These are phyloP conservation scores for Aurifilum marmelostoma DNA, from an alignment of 2,329 filamentous ascomycete genomes.

Conservation along the genomic window DNA sequence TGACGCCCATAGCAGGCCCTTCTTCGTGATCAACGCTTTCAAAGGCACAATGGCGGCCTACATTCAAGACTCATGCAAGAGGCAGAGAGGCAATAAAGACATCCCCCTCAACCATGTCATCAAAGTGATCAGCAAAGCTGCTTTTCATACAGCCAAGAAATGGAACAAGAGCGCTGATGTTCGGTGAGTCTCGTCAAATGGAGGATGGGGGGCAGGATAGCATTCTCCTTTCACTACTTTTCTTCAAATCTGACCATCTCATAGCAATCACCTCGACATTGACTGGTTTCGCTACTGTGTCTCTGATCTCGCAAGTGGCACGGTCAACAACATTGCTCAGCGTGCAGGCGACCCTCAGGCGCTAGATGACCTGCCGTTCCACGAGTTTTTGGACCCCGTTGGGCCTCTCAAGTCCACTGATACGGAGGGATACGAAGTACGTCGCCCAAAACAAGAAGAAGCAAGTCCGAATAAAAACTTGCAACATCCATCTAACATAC, in stretches of 20 bases:
- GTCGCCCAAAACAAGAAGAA: neutral
- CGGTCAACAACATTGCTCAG: slow-evolving; percentile 6
- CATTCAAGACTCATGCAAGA: slow-evolving; percentile 3
- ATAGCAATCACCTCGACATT: slow-evolving; percentile 14
- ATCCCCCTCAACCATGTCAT: slow-evolving; percentile 8
- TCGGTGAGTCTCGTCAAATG: slow-evolving; percentile 3
- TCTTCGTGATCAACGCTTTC: slow-evolving; percentile 7
- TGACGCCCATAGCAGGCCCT: neutral
- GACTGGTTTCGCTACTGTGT: slow-evolving; percentile 21
- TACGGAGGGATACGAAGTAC: neutral
- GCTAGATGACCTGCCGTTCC: neutral
- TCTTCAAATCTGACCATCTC: neutral
- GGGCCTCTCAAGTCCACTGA: neutral
- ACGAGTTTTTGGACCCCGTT: slow-evolving; percentile 11
- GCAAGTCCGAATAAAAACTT: too few species aligned
- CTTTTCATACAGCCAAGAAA: neutral
- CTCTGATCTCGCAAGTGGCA: slow-evolving; percentile 16
- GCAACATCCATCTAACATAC: neutral
- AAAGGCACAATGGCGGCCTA: neutral
- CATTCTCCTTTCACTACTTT: neutral
- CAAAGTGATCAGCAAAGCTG: neutral
- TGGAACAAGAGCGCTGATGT: slow-evolving; percentile 18
- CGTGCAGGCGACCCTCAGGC: neutral
- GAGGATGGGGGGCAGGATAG: neutral
- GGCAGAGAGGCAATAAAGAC: neutral